Conservation (phyloP, 108 stramenopile genomes). For the Nitzschia sp. region DNA sequence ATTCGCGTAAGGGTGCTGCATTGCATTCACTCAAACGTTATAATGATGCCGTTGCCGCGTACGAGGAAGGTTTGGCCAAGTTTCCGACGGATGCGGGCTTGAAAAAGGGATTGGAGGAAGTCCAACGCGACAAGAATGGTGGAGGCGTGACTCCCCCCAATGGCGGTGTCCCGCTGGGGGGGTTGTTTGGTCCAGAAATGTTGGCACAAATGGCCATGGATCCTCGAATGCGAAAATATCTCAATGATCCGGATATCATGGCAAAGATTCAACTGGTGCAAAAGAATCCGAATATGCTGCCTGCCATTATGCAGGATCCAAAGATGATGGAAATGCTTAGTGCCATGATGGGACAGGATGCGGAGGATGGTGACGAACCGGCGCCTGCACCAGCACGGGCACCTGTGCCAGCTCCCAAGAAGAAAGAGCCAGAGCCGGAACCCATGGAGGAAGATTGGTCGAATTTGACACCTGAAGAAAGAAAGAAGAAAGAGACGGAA, state of each 20-base stretch:
- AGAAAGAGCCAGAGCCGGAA: conserved; percentile 39
- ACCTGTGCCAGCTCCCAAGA: conserved; percentile 24
- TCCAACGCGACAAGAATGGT: conserved; percentile 77
- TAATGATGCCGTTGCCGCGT: conserved; percentile 95
- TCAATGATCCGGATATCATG: conserved; percentile 93
- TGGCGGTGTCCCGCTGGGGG: conserved; percentile 32
- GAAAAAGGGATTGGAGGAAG: conserved; percentile 86
- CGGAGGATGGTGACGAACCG: conserved; percentile 38
- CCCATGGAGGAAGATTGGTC: conserved; percentile 80
- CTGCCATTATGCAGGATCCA: conserved; percentile 88
- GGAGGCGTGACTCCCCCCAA: conserved; percentile 25
- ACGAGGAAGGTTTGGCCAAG: conserved; percentile 88
- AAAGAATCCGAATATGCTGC: conserved; percentile 83
- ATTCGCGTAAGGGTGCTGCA: conserved; percentile 92
- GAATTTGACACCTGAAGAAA: conserved; percentile 80
- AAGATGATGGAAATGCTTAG: conserved; percentile 69
- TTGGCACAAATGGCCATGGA: conserved; percentile 87
- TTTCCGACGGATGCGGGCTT: conserved; percentile 91
- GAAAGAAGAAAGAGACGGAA: conserved; percentile 79
- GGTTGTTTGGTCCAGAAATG: conserved; percentile 86
- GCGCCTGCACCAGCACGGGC: conserved; percentile 27
- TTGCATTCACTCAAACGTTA: conserved; percentile 93
- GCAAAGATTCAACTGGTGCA: conserved; percentile 88
- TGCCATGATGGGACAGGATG: conserved; percentile 71
- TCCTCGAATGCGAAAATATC: conserved; percentile 88